Evolutionary conservation across 2,329 filamentous ascomycete genomes (phyloP), one percentile per base, ranked within the genome.

Genomic region (Colletotrichum limetticola): DNA sequence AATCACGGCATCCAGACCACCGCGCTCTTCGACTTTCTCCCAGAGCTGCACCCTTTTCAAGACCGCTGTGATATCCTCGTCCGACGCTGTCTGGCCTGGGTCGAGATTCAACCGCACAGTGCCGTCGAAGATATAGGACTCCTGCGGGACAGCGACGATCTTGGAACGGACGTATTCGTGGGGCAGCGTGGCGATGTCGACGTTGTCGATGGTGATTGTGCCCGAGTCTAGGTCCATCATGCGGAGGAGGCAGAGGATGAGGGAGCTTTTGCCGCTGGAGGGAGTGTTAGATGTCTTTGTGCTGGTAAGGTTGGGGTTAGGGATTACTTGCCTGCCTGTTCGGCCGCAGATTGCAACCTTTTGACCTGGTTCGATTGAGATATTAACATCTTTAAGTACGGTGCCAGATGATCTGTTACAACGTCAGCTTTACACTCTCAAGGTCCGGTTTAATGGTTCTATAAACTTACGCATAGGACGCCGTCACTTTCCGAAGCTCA

Each of bases 91-190:
- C 7, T 76, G 75, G 19, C 77, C 74, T 0, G 87, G 86, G 72
- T 89, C 87, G 1, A 86, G 78, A 28, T 90, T 90, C 16, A 81
- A 75, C 3, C 86, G 83, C 2, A 90, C 80, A 0, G 79, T 85
- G 24, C 85, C 86, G 5, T 83, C 82, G 3, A 89, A 81, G 30
- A 88, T 80, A 75, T 87, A 85, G 0, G 86, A 81, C 62, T 90
- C 88, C 78, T 90, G 88, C 0, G 88, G 85, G 3, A 89, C 78
- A 4, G 81, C 82, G 28, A 84, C 82, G 11, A 89, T 79, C 1
- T 76, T 64, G 1, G 76, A 68, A 11, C 81, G 80, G 11, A 82
- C 66, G 4, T 75, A 42, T 35, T 78, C 72, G 0, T 77, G 76
- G 0, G 78, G 78, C 0, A 82, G 68, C 3, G 74, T 78, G 42